Percentiles rank a stretch among this genome's conserved stretches.
These are phyloP conservation scores for Penicillium sp. DNA, from an alignment of 2,329 filamentous ascomycete genomes.

Conservation along the genomic window DNA sequence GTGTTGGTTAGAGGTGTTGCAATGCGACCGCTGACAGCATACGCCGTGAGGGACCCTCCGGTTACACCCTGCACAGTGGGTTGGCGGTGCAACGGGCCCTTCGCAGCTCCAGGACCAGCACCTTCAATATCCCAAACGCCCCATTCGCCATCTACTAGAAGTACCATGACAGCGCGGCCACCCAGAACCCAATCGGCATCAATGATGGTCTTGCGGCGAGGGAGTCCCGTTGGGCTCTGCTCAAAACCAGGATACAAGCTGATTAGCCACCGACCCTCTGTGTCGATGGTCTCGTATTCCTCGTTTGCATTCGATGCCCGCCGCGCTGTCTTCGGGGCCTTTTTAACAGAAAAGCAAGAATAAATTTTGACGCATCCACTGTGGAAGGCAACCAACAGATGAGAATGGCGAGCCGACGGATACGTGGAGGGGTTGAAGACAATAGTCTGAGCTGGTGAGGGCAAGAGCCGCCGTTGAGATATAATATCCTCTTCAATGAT, in stretches of 20 bases:
- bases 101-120: constrained; percentile 41
- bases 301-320: constrained; percentile 31
- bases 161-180: constrained; percentile 45
- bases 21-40: constrained; percentile 44
- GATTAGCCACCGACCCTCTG: constrained; percentile 45
- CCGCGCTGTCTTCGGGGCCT: constrained; percentile 25
- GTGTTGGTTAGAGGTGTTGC: constrained; percentile 28
- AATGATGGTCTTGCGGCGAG: constrained; percentile 44
- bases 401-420: constrained; percentile 54
- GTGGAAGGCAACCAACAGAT: constrained; percentile 55
- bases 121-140: constrained; percentile 52
- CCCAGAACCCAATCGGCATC: constrained; percentile 48
- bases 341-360: constrained; percentile 49
- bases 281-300: constrained; percentile 33
- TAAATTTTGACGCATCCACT: constrained; percentile 59
- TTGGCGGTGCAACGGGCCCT: constrained; percentile 41
- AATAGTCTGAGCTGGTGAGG: constrained; percentile 51
- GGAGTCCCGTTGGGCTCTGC: constrained; percentile 27
- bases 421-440: constrained; percentile 56
- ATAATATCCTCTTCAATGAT: constrained; percentile 39
- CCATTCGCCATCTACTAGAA: constrained; percentile 50
- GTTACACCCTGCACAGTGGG: constrained; percentile 40
- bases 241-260: constrained; percentile 46
- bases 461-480: constrained; percentile 50
- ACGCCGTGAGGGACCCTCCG: constrained; percentile 42